Percentiles rank a stretch among this genome's conserved stretches.
Conservation (phyloP, 768 basidiomycete species). For the Pleurotus ostreatus region DNA sequence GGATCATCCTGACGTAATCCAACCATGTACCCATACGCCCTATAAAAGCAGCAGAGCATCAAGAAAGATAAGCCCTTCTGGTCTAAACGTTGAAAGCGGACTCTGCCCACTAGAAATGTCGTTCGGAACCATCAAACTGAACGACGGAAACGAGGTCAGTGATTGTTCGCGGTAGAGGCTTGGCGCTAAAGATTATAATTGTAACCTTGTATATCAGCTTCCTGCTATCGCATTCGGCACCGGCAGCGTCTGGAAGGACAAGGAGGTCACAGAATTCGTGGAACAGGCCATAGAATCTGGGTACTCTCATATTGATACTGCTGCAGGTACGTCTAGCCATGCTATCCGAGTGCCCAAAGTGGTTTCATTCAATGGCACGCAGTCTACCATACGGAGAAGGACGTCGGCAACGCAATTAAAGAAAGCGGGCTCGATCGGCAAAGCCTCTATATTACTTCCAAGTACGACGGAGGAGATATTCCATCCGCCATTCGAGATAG, state of each 20-base stretch:
- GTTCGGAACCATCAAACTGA: conserved; percentile 31
- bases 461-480: conserved; percentile 41
- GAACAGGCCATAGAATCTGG: conserved; percentile 56
- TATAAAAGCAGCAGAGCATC: too few species aligned
- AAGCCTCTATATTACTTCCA: conserved; percentile 51
- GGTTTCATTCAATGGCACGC: conserved; percentile 25
- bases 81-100: too few species aligned
- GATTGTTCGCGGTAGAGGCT: not conserved
- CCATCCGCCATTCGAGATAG: conserved; percentile 41
- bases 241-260: conserved; percentile 39
- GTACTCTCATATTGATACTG: conserved; percentile 44
- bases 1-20: too few species aligned
- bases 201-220: conserved; percentile 22
- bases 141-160: conserved; percentile 32
- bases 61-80: too few species aligned
- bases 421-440: conserved; percentile 42
- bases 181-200: not conserved
- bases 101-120: conserved; percentile 25
- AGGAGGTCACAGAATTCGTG: conserved; percentile 50
- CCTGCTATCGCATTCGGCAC: conserved; percentile 63
- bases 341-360: conserved; percentile 18
- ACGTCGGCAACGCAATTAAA: conserved; percentile 35
- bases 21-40: too few species aligned
- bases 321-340: conserved; percentile 14
- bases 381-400: conserved; percentile 34